Base-by-base conservation (phyloP, 1,139 yeast genomes). In the Geotrichum aggregatum region DNA sequence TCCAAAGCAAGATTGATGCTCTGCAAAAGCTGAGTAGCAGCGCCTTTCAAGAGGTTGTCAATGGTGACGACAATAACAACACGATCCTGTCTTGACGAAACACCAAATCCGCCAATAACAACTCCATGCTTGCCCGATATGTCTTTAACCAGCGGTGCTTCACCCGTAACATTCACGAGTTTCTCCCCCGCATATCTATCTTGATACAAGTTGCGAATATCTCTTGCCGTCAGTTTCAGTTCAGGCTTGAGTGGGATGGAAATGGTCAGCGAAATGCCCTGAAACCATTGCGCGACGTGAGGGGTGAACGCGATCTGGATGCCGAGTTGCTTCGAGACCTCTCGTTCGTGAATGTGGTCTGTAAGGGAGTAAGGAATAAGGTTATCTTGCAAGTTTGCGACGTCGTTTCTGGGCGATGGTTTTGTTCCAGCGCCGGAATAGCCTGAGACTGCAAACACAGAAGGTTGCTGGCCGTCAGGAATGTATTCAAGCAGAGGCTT, bases 351-450 rank as follows among this genome's bases (percentile, higher is more conserved):
- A 57, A 92, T 83, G 70, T 92, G 98, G 69, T 91, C 96, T 21
- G 98, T 92, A 64, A 92, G 77, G 1, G 97, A 83, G 73, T 92
- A 92, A 54, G 98, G 98, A 64, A 92, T 86, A 68, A 92, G 76
- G 73, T 92, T 92, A 73, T 92, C 81, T 57, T 75, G 70, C 64
- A 92, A 76, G 63, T 81, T 75, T 55, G 80, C 76, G 52, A 84
- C 74, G 67, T 92, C 97, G 68, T 92, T 92, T 75, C 89, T 89
- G 56, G 96, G 96, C 7, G 96, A 87, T 54, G 98, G 98, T 71
- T 94, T 92, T 49, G 98, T 91, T 59, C 98, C 98, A 14, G 98
- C 98, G 55, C 98, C 98, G 16, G 98, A 92, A 70, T 92, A 92
- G 46, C 98, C 98, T 48, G 96, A 87, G 39, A 92, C 94, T 66